phyloP scores from a whole-genome alignment of 768 basidiomycete species.

The Tylopilus felleus region DNA sequence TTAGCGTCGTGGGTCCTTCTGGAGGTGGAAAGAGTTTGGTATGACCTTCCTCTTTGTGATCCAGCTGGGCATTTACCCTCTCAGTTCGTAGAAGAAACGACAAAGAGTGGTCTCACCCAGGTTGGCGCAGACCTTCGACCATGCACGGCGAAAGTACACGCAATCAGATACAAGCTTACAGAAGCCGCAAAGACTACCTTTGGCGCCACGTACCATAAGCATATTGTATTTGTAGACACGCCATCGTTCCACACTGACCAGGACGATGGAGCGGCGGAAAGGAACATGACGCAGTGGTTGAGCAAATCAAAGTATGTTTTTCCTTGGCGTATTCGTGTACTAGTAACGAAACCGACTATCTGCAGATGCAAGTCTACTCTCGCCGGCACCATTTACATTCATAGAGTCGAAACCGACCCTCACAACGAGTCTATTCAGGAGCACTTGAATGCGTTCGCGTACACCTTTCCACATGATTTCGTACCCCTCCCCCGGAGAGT shows the following conservation, averaged over 20 bases:
- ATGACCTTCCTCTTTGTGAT: not conserved
- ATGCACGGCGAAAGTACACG: not conserved
- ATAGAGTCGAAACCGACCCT: constrained; percentile 6
- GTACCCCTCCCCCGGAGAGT: not conserved
- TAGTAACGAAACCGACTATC: not conserved
- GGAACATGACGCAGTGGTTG: constrained; percentile 8
- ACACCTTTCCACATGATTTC: constrained; percentile 4
- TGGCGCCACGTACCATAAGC: not conserved
- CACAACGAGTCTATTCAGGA: not conserved
- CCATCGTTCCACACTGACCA: constrained; percentile 14
- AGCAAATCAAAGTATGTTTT: not conserved
- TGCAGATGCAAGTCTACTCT: constrained; percentile 7
- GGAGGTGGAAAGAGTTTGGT: constrained; percentile 23
- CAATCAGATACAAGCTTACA: constrained; percentile 11
- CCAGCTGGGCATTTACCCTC: not conserved
- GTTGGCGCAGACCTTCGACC: not conserved
- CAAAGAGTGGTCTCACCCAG: not conserved
- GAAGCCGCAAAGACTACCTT: not conserved
- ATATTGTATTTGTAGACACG: constrained; percentile 23
- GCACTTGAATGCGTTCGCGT: constrained; percentile 3
- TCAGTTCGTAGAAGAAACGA: constrained; percentile 10
- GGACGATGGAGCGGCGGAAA: not conserved
- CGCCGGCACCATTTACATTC: constrained; percentile 15
- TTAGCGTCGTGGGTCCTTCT: constrained; percentile 19
- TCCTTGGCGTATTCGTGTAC: not conserved